Evolutionary conservation across 139 green algal genomes (phyloP).

Genomic region (Chlorella sp.): DNA sequence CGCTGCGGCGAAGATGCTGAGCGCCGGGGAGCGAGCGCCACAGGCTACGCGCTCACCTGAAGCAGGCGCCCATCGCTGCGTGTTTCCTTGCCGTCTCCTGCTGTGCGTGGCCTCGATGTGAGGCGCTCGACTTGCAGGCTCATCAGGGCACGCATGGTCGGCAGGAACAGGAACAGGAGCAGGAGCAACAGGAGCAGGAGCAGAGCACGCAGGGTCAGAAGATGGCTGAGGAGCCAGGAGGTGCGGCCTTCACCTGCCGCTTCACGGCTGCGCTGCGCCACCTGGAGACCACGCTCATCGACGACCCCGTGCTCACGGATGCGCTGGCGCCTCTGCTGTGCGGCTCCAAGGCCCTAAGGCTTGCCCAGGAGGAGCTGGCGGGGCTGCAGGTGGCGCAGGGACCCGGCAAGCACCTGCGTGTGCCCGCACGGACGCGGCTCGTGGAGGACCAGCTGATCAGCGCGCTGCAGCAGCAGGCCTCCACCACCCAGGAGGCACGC

Average conservation of each 20-base stretch:
- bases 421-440: conserved; percentile 32
- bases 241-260: conserved; percentile 1
- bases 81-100: no score
- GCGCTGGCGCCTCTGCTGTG: conserved; percentile 17
- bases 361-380: conserved; percentile 14
- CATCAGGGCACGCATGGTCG: no score
- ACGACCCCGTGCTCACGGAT: conserved; percentile 11
- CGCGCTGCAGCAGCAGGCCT: conserved; percentile 8
- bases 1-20: no score
- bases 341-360: not conserved
- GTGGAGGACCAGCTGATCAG: conserved; percentile 27
- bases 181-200: no score
- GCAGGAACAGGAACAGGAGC: no score
- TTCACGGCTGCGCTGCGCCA: conserved; percentile 9
- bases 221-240: conserved; percentile 6
- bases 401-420: conserved; percentile 27
- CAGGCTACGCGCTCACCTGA: no score
- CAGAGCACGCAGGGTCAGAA: no score
- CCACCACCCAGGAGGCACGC: no score
- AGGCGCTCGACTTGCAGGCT: no score
- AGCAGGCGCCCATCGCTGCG: no score
- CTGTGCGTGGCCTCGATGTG: no score
- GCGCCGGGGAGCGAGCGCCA: no score
- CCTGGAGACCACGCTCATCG: conserved; percentile 7
- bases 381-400: conserved; percentile 19